These are phyloP conservation scores for Zygosaccharomyces kombuchaensis DNA, from an alignment of 805 yeast species.

Conservation along the genomic window DNA sequence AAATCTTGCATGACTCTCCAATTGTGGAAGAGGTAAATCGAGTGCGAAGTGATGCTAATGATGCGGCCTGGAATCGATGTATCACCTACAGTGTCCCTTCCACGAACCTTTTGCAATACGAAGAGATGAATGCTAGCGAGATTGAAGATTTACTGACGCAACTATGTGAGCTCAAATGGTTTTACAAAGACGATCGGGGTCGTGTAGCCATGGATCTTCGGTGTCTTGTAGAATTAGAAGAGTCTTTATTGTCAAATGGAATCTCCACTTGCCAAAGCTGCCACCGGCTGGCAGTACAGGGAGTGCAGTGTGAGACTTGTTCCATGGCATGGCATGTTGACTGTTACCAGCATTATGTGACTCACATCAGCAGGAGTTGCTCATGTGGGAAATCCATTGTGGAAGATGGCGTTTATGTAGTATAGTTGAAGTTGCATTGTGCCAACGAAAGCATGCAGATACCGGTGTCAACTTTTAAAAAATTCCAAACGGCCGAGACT, in stretches of 20 bases:
- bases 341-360: constrained; percentile 30
- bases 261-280: constrained; percentile 24
- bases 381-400: constrained; percentile 18
- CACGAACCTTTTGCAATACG: constrained; percentile 17
- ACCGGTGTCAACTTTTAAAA: no score
- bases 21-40: constrained; percentile 18
- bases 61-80: constrained; percentile 15
- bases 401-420: constrained; percentile 22
- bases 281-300: constrained; percentile 22
- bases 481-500: neutral
- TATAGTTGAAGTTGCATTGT: constrained; percentile 6
- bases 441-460: no score
- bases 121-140: constrained; percentile 20
- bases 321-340: constrained; percentile 29
- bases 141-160: constrained; percentile 18
- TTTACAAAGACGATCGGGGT: constrained; percentile 23
- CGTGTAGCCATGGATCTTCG: constrained; percentile 26
- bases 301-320: constrained; percentile 20
- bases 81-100: constrained; percentile 23
- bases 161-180: constrained; percentile 29
- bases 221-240: constrained; percentile 27
- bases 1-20: neutral
- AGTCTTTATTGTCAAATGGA: constrained; percentile 19
- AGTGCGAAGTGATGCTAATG: constrained; percentile 10
- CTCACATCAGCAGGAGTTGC: constrained; percentile 26